These are phyloP conservation scores for Artemisia tridentata DNA, from an alignment of 129 eudicot genomes.

Conservation along the genomic window DNA sequence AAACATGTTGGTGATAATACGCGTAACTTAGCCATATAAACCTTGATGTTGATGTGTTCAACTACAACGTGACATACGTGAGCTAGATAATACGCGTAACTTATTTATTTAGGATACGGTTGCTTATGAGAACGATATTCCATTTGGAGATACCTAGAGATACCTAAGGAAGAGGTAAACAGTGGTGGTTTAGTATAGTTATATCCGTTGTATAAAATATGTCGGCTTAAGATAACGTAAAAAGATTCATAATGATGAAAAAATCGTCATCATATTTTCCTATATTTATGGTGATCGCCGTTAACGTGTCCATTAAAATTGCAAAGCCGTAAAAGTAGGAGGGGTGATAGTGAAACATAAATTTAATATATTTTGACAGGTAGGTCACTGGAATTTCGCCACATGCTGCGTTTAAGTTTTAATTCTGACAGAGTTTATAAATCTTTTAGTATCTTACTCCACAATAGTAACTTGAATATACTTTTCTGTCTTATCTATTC, in stretches of 20 bases:
- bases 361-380: slow-evolving; percentile 12
- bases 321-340: slow-evolving; percentile 27
- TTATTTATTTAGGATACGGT: background rate
- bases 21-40: too few relatives aligned
- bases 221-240: slow-evolving; percentile 24
- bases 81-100: too few relatives aligned
- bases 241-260: slow-evolving; percentile 24
- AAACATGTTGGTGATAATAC: too few relatives aligned
- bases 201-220: background rate
- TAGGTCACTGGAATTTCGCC: slow-evolving; percentile 32
- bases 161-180: slow-evolving; percentile 33
- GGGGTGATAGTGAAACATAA: slow-evolving; percentile 14
- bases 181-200: slow-evolving; percentile 23
- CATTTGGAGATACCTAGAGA: slow-evolving; percentile 30
- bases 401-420: slow-evolving; percentile 34
- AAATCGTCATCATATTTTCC: slow-evolving; percentile 20
- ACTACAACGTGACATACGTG: too few relatives aligned
- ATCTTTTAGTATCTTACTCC: slow-evolving; percentile 43
- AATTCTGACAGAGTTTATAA: slow-evolving; percentile 23
- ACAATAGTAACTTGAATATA: slow-evolving; percentile 32
- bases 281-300: slow-evolving; percentile 26
- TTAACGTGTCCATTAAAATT: slow-evolving; percentile 34
- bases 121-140: slow-evolving; percentile 17
- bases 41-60: too few relatives aligned
- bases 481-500: background rate